phyloP scores from a whole-genome alignment of 768 basidiomycete genomes.

The Podaxis sp. region DNA sequence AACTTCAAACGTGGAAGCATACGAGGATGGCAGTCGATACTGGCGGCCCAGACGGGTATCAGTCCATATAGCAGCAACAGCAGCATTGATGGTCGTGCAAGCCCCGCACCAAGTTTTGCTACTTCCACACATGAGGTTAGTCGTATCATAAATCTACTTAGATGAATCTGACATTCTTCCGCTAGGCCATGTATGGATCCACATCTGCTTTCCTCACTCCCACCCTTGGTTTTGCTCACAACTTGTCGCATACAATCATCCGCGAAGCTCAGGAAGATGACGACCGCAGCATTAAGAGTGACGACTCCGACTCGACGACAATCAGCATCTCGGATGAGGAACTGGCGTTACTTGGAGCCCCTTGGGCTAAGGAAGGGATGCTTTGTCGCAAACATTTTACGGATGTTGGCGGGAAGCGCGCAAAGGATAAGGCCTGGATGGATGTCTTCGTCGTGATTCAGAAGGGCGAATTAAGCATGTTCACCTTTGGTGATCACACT shows the following conservation, averaged over 20 bases:
- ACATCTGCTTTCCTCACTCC: conserved; percentile 75
- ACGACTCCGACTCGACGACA: conserved; percentile 63
- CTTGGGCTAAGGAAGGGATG: conserved; percentile 99
- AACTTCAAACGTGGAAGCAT: conserved; percentile 91
- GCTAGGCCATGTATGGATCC: conserved; percentile 58
- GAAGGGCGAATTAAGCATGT: conserved; percentile 94
- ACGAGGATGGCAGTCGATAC: conserved; percentile 80
- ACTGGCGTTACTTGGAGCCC: conserved; percentile 90
- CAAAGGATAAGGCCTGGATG: conserved; percentile 89
- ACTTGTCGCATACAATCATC: conserved; percentile 95
- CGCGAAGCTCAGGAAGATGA: conserved; percentile 93
- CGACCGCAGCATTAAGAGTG: conserved; percentile 65
- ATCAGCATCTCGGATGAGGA: conserved; percentile 95
- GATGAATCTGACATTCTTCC: conserved; percentile 7
- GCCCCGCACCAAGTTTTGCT: conserved; percentile 92
- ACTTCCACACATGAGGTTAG: conserved; percentile 84
- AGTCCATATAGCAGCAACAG: conserved; percentile 87
- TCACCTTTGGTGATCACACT: conserved; percentile 82
- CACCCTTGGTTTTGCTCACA: conserved; percentile 94
- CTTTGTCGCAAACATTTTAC: conserved; percentile 94
- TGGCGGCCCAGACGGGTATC: conserved; percentile 59
- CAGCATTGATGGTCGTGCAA: conserved; percentile 85
- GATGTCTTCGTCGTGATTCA: conserved; percentile 96
- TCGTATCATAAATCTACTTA: not conserved
- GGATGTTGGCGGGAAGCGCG: conserved; percentile 80